Conservation (phyloP, 257 asterid genomes). For the Fraxinus excelsior region DNA sequence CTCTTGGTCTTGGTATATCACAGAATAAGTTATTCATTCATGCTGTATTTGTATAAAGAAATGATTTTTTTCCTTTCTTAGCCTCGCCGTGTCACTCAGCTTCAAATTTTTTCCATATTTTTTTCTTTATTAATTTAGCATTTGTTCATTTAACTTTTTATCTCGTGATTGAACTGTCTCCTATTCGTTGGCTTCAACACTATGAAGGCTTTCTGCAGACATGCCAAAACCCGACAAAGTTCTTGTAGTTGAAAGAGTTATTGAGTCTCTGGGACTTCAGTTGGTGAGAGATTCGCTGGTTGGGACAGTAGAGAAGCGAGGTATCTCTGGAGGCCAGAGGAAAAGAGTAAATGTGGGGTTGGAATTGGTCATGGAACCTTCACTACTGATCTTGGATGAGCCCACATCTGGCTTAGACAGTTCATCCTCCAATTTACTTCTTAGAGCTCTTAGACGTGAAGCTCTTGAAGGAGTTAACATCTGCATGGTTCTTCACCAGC, state of each 20-base stretch:
- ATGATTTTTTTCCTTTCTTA: constrained; percentile 10
- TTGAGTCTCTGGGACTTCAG: constrained; percentile 92
- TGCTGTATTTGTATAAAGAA: constrained; percentile 10
- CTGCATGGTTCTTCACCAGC: constrained; percentile 98
- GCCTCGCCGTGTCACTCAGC: constrained; percentile 7
- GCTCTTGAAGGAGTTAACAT: constrained; percentile 96
- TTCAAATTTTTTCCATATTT: constrained; percentile 6
- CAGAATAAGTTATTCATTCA: constrained; percentile 13
- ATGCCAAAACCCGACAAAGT: constrained; percentile 91
- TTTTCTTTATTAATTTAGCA: constrained; percentile 18
- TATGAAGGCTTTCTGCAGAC: constrained; percentile 71
- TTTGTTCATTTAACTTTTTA: constrained; percentile 16
- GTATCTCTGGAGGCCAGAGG: constrained; percentile 97
- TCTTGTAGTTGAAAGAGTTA: constrained; percentile 92
- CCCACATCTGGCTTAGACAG: constrained; percentile 98
- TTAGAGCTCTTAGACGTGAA: constrained; percentile 92
- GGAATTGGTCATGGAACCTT: constrained; percentile 98
- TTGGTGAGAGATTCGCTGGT: constrained; percentile 86
- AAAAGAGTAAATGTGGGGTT: constrained; percentile 95
- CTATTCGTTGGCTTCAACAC: constrained; percentile 36
- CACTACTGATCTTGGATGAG: constrained; percentile 87
- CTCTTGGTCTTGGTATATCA: background rate
- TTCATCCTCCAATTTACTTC: constrained; percentile 87
- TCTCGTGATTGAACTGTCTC: constrained; percentile 33
- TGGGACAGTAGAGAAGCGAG: constrained; percentile 90